Evolutionary conservation across 345 rosid species (phyloP), one percentile per base, ranked within the genome.

Genomic region (Hirschfeldia incana): DNA sequence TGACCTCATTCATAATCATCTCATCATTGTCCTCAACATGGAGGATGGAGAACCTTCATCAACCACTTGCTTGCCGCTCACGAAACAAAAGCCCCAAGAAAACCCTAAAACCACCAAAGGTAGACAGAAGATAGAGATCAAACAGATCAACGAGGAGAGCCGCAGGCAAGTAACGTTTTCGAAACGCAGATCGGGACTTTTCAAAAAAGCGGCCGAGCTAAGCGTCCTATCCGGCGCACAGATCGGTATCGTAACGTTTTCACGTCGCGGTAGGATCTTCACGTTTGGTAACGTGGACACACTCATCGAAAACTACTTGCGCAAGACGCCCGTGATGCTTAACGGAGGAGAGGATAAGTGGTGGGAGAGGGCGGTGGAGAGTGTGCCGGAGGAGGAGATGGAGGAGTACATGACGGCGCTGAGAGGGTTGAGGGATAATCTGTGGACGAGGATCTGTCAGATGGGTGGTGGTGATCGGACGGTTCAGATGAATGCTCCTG

Each of bases 331-430:
- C 9, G 81, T 70, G 67, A 67, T 8, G 77, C 65, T 76, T 4
- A 8, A 5, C 17, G 62, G 26, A 61, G 71, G 13, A 6, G 74
- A 61, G 27, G 72, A 15, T 4, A 64, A 57, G 81, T 81, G 81
- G 81, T 81, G 81, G 84, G 78, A 81, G 70, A 81, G 59, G 36
- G 37, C 70, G 66, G 81, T 76, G 73, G 81, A 81, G 70, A 81
- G 39, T 72, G 78, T 81, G 26, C 69, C 76, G 51, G 77, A 39
- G 70, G 77, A 81, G 34, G 74, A 81, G 42, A 44, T 81, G 58
- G 83, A 76, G n/a, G 80, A 71, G 65, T 76, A 81, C 42, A 60
- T 9, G 57, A 59, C 16, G 7, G 76, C 69, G 1, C 64, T 81
- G 81, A 60, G 6, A 36, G 55, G 10, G 0, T 39, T 81, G 16